Conservation (phyloP, 2,329 filamentous ascomycete species). For the Eutypa lata region DNA sequence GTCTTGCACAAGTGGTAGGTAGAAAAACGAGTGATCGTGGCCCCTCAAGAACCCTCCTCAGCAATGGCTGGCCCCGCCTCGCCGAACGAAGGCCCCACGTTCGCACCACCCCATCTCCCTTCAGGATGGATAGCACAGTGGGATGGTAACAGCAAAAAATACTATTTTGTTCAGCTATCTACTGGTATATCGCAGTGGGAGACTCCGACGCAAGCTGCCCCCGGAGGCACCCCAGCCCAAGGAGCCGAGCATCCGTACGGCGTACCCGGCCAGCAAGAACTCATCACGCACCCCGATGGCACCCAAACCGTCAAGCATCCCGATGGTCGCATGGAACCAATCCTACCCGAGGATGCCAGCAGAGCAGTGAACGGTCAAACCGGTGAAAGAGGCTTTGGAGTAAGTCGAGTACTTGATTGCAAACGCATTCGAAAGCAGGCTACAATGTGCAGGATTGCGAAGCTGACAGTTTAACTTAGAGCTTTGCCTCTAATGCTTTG, state of each 20-base stretch:
- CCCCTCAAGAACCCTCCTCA: slow-evolving; percentile 18
- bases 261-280: slow-evolving; percentile 45
- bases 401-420: slow-evolving; percentile 39
- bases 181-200: slow-evolving; percentile 74
- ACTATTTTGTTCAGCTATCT: slow-evolving; percentile 70
- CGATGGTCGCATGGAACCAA: slow-evolving; percentile 60
- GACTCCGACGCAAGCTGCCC: slow-evolving; percentile 62
- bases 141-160: slow-evolving; percentile 62
- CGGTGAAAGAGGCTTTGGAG: slow-evolving; percentile 62
- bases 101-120: slow-evolving; percentile 56
- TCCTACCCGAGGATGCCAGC: slow-evolving; percentile 47
- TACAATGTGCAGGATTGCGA: slow-evolving; percentile 13
- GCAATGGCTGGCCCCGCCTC: slow-evolving; percentile 56
- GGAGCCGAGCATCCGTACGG: slow-evolving; percentile 61
- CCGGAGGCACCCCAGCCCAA: slow-evolving; percentile 57
- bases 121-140: slow-evolving; percentile 69
- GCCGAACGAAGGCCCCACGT: slow-evolving; percentile 58
- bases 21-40: slow-evolving; percentile 4
- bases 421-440: slow-evolving; percentile 6
- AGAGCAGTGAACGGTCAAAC: slow-evolving; percentile 49
- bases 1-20: too few relatives aligned
- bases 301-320: slow-evolving; percentile 58
- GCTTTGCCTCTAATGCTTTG: slow-evolving; percentile 59
- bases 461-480: slow-evolving; percentile 37
- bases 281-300: slow-evolving; percentile 62